These are phyloP conservation scores for Blastocystis sp. DNA, from an alignment of 352 stramenopile species.

Conservation along the genomic window DNA sequence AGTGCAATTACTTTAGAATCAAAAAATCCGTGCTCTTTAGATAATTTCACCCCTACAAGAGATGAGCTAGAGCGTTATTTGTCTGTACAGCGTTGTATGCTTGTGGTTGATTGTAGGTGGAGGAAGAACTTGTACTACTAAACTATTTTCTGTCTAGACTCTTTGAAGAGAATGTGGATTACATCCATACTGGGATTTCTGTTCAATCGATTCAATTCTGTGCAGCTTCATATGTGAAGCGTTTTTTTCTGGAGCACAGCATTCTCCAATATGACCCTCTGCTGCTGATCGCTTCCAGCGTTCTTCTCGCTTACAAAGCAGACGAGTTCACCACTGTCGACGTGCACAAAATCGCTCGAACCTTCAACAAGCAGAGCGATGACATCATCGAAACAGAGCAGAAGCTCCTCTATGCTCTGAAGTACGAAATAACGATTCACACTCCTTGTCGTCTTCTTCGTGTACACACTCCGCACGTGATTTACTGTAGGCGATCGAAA, in stretches of 20 bases:
- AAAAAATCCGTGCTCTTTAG: not conserved
- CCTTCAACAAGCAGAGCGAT: not conserved
- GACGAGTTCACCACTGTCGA: not conserved
- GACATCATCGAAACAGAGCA: constrained; percentile 16
- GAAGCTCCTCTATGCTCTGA: not conserved
- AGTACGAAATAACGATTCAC: constrained; percentile 23
- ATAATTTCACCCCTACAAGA: not conserved
- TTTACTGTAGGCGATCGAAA: not conserved
- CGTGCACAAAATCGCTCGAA: not conserved
- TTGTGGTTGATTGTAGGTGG: not conserved
- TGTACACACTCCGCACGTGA: not conserved
- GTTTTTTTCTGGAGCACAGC: not conserved
- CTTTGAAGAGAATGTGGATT: not conserved
- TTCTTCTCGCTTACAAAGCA: not conserved
- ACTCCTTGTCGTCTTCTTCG: not conserved
- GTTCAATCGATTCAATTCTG: not conserved
- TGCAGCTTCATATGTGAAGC: constrained; percentile 6
- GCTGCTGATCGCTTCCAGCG: not conserved
- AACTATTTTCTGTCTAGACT: not conserved
- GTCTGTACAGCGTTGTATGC: not conserved
- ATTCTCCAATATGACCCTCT: constrained; percentile 23
- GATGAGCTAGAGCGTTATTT: not conserved
- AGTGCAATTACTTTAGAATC: not conserved
- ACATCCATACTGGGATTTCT: not conserved
- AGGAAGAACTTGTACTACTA: constrained; percentile 1